Percentiles rank a stretch among this genome's conserved stretches.
Evolutionary conservation across 257 asterid species (phyloP).

Genomic region (Salvia miltiorrhiza): DNA sequence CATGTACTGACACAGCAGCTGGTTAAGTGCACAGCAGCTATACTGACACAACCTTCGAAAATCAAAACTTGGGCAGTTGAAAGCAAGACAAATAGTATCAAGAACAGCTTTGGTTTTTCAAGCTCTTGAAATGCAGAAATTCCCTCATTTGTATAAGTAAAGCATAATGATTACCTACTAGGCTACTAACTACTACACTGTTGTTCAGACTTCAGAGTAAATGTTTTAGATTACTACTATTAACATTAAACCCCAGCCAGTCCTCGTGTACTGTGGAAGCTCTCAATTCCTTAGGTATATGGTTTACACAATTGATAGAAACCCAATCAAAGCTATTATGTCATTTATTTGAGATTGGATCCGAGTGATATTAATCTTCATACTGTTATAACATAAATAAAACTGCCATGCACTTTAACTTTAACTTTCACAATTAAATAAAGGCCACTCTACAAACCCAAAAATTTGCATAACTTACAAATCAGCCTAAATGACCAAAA

Average conservation of each 20-base stretch:
- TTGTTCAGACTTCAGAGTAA: background rate
- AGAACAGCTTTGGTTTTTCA: slow-evolving; percentile 31
- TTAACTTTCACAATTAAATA: background rate
- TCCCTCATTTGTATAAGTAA: background rate
- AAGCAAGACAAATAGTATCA: slow-evolving; percentile 28
- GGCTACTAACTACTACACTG: background rate
- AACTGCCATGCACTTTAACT: background rate
- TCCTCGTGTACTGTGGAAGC: background rate
- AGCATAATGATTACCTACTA: background rate
- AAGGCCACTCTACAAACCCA: too few relatives aligned
- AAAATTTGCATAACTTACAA: too few relatives aligned
- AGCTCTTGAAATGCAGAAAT: background rate
- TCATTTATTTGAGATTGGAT: background rate
- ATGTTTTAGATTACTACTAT: background rate
- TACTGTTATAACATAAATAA: background rate
- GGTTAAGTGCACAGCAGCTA: background rate
- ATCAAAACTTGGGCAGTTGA: background rate
- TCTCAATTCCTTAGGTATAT: background rate
- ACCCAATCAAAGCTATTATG: background rate
- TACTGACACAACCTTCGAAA: background rate
- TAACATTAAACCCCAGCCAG: background rate
- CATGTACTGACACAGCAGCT: background rate
- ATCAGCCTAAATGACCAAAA: too few relatives aligned
- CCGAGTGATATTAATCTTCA: background rate
- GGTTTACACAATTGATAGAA: background rate